Base-by-base conservation (phyloP, 1,284 basidiomycete genomes). In the Salmacisia buchloeana region DNA sequence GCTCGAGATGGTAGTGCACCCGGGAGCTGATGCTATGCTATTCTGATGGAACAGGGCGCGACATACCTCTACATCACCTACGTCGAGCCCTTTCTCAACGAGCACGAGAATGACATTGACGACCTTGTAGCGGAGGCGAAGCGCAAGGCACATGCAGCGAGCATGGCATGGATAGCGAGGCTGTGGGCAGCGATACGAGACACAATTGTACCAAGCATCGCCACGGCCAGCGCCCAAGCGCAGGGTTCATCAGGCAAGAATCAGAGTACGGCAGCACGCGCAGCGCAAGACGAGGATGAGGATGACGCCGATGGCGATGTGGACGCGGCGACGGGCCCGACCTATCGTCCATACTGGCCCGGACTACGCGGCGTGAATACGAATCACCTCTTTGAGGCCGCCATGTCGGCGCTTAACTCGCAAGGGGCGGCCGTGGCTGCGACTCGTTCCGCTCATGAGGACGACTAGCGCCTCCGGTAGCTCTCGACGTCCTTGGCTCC, bases 81-180 rank as follows among this genome's bases (percentile, higher is more conserved):
- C 69, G 85, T 94, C 13, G 85, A 87, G 58, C 91, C 91, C 0
- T 88, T 91, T 83, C 86, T 94, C 73, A 83, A 84, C 64, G 78
- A 83, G 10, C 89, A 93, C 77, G 91, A 93, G 81, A 74, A 82
- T 5, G 85, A 89, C 73, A 93, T 94, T 77, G 91, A 93, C 78
- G 84, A 84, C n/a, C 82, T 86, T 0, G 83, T 92, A 58, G 85
- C 86, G 2, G 60, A 72, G 13, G 70, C 64, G n/a, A 78, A 75
- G 58, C 36, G 31, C 3, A 21, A 84, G 10, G 46, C 33, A n/a
- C 58, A 27, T 13, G 34, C 49, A 10, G 29, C 60, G n/a, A 52
- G 23, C 21, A 27, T 54, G 18, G 59, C 36, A 25, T 36, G 60
- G 39, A 18, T 41, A 21, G 23, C 34, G 6, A 33, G 23, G 29